These are phyloP conservation scores for Quercus parvula DNA, from an alignment of 306 rosid species.

Conservation along the genomic window DNA sequence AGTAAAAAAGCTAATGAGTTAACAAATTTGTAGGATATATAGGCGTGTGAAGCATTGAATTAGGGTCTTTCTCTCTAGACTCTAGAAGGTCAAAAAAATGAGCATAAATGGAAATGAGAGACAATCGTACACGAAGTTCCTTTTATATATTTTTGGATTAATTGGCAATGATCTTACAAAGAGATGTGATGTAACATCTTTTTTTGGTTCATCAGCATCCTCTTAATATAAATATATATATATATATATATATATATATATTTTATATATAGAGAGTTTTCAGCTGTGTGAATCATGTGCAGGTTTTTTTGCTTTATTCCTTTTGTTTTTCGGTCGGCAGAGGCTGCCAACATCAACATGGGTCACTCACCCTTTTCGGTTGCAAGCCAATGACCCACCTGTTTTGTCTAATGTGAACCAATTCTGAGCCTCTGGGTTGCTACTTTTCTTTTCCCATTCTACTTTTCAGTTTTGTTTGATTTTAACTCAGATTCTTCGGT, in stretches of 20 bases:
- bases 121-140: background rate
- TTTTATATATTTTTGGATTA: background rate
- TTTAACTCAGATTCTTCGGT: background rate
- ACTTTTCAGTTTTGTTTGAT: background rate
- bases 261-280: background rate
- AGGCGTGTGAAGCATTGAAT: too few species aligned
- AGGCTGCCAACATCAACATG: slow-evolving; percentile 28
- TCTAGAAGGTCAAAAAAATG: too few species aligned
- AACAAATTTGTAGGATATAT: too few species aligned
- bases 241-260: too few species aligned
- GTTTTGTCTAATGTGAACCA: slow-evolving; percentile 53
- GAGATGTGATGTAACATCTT: slow-evolving; percentile 59
- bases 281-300: slow-evolving; percentile 30
- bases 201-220: slow-evolving; percentile 18
- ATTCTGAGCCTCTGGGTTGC: background rate
- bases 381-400: slow-evolving; percentile 55
- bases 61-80: background rate
- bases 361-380: slow-evolving; percentile 26
- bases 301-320: slow-evolving; percentile 49
- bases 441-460: background rate
- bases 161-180: slow-evolving; percentile 26
- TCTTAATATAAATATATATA: background rate
- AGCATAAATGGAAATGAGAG: background rate
- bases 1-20: too few species aligned
- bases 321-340: slow-evolving; percentile 43